Percentiles rank a stretch among this genome's conserved stretches.
Evolutionary conservation across 2,329 filamentous ascomycete genomes (phyloP).

Genomic region (Fusarium acutatum): DNA sequence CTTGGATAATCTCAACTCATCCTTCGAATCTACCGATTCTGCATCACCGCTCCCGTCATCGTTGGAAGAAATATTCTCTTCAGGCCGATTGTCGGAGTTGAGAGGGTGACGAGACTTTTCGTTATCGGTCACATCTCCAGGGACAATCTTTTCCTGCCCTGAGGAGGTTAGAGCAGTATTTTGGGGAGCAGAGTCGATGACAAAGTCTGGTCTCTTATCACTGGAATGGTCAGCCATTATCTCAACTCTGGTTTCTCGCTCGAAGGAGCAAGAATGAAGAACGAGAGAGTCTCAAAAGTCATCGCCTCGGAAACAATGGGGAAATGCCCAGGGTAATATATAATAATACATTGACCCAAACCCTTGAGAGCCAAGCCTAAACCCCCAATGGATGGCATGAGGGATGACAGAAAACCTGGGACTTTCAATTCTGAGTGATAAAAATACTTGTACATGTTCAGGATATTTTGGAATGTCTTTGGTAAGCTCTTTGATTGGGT

Average conservation of each 20-base stretch:
- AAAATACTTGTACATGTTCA: background rate
- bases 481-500: background rate
- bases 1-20: slow-evolving; percentile 54
- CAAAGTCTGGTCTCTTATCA: slow-evolving; percentile 20
- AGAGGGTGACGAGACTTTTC: slow-evolving; percentile 11
- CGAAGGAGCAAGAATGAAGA: background rate
- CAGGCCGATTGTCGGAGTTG: background rate
- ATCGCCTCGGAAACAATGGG: slow-evolving; percentile 9
- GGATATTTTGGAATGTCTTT: background rate
- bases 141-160: background rate
- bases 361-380: slow-evolving; percentile 13
- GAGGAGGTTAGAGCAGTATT: background rate
- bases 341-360: slow-evolving; percentile 7
- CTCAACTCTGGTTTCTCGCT: background rate
- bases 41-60: slow-evolving; percentile 11
- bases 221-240: slow-evolving; percentile 12
- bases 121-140: background rate
- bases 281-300: background rate
- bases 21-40: slow-evolving; percentile 35
- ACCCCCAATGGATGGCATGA: slow-evolving; percentile 19
- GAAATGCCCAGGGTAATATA: slow-evolving; percentile 26
- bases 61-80: background rate
- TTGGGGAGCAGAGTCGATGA: background rate
- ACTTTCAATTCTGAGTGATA: background rate
- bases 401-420: background rate